A percentile compares a stretch with the other conserved stretches of the same genome.
These are phyloP conservation scores for Hypoxylon sp. DNA, from an alignment of 2,329 filamentous ascomycete genomes.

Conservation along the genomic window DNA sequence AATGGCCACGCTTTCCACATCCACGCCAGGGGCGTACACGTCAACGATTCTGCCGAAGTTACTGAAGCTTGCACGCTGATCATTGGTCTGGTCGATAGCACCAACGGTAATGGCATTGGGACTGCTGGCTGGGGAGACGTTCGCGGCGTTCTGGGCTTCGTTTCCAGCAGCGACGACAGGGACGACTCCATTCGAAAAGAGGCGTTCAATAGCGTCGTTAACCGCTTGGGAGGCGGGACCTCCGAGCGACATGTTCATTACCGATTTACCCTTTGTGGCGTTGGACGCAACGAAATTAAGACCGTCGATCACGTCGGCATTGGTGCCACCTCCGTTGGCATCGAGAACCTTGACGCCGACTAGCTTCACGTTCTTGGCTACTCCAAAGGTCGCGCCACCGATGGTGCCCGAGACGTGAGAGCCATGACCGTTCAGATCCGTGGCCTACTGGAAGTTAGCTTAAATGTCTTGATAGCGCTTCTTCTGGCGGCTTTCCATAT, in stretches of 20 bases:
- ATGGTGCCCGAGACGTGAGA: slow-evolving; percentile 76
- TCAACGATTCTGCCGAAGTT: slow-evolving; percentile 71
- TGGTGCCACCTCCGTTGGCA: slow-evolving; percentile 63
- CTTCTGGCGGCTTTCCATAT: not conserved
- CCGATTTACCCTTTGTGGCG: slow-evolving; percentile 64
- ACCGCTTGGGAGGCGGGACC: slow-evolving; percentile 64
- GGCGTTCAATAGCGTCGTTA: slow-evolving; percentile 68
- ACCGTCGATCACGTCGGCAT: slow-evolving; percentile 70
- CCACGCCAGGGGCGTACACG: slow-evolving; percentile 70
- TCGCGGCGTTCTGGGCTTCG: slow-evolving; percentile 66
- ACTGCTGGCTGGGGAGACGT: slow-evolving; percentile 69
- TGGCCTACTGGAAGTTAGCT: slow-evolving; percentile 57
- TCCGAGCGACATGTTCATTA: slow-evolving; percentile 76
- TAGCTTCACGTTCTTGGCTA: slow-evolving; percentile 70
- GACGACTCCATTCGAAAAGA: slow-evolving; percentile 67
- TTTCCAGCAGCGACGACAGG: slow-evolving; percentile 74
- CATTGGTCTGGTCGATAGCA: slow-evolving; percentile 68
- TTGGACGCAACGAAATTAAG: slow-evolving; percentile 70
- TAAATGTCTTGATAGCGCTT: not conserved
- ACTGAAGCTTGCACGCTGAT: slow-evolving; percentile 68
- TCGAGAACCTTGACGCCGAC: slow-evolving; percentile 75
- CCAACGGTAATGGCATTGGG: slow-evolving; percentile 72
- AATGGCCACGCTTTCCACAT: slow-evolving; percentile 69
- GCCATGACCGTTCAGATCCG: slow-evolving; percentile 74
- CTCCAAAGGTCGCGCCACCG: slow-evolving; percentile 72